phyloP scores from a whole-genome alignment of 2,329 filamentous ascomycete species.

The Metarhizium album region DNA sequence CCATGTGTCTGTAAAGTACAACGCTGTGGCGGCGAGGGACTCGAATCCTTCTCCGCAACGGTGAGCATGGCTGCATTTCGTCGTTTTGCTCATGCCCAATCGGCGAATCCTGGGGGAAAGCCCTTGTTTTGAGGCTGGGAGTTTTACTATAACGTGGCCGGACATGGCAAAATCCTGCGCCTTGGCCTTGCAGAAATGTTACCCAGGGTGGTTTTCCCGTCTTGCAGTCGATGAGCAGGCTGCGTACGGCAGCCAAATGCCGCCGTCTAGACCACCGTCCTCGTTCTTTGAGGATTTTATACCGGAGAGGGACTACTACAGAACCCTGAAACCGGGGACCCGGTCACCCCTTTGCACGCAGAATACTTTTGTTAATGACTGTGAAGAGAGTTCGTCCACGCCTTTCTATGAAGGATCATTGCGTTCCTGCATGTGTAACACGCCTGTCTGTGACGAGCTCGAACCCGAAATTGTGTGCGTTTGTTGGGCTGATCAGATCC shows the following conservation, averaged over 20 bases:
- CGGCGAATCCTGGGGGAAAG: background rate
- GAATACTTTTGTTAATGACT: background rate
- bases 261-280: background rate
- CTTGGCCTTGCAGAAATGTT: too few species aligned
- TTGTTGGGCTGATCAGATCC: background rate
- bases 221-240: slow-evolving; percentile 2
- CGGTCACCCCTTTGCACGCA: too few species aligned
- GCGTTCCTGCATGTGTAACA: slow-evolving; percentile 11
- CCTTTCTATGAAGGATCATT: slow-evolving; percentile 1
- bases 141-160: too few species aligned
- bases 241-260: slow-evolving; percentile 1
- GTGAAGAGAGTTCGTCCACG: background rate
- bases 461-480: background rate
- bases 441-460: slow-evolving; percentile 2
- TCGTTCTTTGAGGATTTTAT: background rate
- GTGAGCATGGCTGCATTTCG: slow-evolving; percentile 1
- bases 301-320: background rate
- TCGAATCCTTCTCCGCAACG: slow-evolving; percentile 6
- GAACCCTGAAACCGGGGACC: background rate
- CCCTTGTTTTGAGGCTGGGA: too few species aligned
- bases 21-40: slow-evolving; percentile 3
- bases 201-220: too few species aligned
- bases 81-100: slow-evolving; percentile 2
- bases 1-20: slow-evolving; percentile 1
- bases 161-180: too few species aligned